A percentile compares a stretch with the other conserved stretches of the same genome.
phyloP scores from a whole-genome alignment of 2,329 filamentous ascomycete genomes.

The Tolypocladium endophyticum region DNA sequence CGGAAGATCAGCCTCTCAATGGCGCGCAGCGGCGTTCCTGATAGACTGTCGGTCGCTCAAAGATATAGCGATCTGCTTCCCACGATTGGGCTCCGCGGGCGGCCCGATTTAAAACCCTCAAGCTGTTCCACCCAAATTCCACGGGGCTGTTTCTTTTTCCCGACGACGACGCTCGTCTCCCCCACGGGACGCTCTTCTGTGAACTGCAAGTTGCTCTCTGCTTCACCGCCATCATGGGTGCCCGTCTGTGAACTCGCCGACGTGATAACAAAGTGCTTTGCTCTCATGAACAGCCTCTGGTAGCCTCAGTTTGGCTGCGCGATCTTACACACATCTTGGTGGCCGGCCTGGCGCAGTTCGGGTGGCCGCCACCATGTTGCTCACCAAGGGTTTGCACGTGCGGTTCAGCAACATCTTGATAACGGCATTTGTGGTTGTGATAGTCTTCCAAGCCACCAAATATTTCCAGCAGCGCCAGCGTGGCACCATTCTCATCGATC shows the following conservation, averaged over 20 bases:
- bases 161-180: neutral
- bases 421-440: constrained; percentile 12
- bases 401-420: constrained; percentile 13
- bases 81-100: neutral
- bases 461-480: constrained; percentile 4
- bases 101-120: neutral
- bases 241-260: neutral
- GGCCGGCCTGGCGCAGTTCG: constrained; percentile 2
- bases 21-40: neutral
- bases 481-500: constrained; percentile 1
- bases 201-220: neutral
- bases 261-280: neutral
- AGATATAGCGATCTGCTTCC: neutral
- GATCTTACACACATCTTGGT: neutral
- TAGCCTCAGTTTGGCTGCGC: neutral
- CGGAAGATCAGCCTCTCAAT: neutral
- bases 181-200: neutral
- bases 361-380: constrained; percentile 12
- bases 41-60: neutral
- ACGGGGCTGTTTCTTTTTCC: neutral
- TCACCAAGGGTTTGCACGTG: constrained; percentile 13
- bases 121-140: neutral
- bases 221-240: neutral
- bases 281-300: neutral
- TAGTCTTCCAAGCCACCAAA: constrained; percentile 13